Evolutionary conservation across 768 basidiomycete species (phyloP).

Genomic region (Lepiota brunneoincarnata): DNA sequence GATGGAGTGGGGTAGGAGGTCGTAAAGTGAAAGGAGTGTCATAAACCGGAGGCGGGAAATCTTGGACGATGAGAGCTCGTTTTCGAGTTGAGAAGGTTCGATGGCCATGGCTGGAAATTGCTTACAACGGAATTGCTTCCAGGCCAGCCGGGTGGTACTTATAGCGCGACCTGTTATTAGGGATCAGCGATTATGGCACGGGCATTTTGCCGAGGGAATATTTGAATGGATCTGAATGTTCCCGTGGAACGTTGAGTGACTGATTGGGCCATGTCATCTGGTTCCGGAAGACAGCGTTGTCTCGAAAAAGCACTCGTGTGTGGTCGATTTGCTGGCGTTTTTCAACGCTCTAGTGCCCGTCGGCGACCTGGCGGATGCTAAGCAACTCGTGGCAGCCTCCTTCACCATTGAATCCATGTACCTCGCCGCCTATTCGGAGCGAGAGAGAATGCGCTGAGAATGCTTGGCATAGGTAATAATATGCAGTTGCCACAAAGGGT

Average conservation of each 20-base stretch:
- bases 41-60: constrained; percentile 25
- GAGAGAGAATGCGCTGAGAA: neutral
- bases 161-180: neutral
- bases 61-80: constrained; percentile 8
- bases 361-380: neutral
- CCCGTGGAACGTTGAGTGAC: neutral
- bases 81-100: neutral
- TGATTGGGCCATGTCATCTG: neutral
- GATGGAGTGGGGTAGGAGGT: constrained; percentile 29
- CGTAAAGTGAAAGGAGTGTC: constrained; percentile 28
- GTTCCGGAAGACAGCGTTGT: constrained; percentile 1
- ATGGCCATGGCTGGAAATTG: neutral
- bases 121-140: neutral
- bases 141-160: constrained; percentile 9
- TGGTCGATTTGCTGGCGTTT: neutral
- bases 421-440: neutral
- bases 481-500: neutral
- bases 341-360: too few relatives aligned
- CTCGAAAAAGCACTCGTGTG: neutral
- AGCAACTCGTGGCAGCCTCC: neutral
- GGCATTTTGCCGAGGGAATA: constrained; percentile 3
- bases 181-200: constrained; percentile 3
- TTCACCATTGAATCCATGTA: neutral
- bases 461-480: neutral
- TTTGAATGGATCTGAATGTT: neutral